Evolutionary conservation across 177 flowering plant genomes (phyloP).

Genomic region (Telopea speciosissima): DNA sequence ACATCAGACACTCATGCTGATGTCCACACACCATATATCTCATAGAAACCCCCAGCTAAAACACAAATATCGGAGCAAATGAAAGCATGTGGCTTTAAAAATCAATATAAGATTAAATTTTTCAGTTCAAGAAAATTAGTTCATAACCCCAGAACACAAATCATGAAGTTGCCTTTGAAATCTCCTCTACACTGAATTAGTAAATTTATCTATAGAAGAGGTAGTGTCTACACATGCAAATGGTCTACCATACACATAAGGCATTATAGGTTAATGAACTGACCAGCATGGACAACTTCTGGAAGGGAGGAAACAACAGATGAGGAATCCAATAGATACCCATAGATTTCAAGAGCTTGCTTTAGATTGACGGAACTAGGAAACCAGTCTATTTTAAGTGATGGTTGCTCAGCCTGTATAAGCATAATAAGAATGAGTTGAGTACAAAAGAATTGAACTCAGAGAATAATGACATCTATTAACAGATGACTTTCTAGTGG

Average conservation of each 20-base stretch:
- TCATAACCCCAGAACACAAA: too few species aligned
- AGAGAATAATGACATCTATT: background rate
- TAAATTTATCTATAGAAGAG: background rate
- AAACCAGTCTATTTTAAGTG: constrained; percentile 49
- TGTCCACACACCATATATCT: too few species aligned
- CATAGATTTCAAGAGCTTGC: constrained; percentile 66
- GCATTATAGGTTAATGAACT: constrained; percentile 7
- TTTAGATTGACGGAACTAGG: constrained; percentile 55
- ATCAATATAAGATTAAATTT: too few species aligned
- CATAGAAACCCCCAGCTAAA: too few species aligned
- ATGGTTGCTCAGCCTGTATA: constrained; percentile 27
- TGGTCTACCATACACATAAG: background rate
- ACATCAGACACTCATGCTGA: too few species aligned
- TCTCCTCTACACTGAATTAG: too few species aligned
- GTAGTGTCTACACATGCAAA: background rate
- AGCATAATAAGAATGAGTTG: constrained; percentile 5
- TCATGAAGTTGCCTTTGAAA: too few species aligned
- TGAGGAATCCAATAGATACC: constrained; percentile 38
- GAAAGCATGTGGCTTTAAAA: too few species aligned
- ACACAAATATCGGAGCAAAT: too few species aligned
- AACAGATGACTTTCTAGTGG: background rate
- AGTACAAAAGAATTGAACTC: background rate
- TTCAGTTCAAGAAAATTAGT: too few species aligned
- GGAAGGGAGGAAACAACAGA: constrained; percentile 22
- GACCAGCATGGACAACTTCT: constrained; percentile 29